A percentile compares a stretch with the other conserved stretches of the same genome.
phyloP scores from a whole-genome alignment of 768 basidiomycete genomes.

The Podaxis sp. region DNA sequence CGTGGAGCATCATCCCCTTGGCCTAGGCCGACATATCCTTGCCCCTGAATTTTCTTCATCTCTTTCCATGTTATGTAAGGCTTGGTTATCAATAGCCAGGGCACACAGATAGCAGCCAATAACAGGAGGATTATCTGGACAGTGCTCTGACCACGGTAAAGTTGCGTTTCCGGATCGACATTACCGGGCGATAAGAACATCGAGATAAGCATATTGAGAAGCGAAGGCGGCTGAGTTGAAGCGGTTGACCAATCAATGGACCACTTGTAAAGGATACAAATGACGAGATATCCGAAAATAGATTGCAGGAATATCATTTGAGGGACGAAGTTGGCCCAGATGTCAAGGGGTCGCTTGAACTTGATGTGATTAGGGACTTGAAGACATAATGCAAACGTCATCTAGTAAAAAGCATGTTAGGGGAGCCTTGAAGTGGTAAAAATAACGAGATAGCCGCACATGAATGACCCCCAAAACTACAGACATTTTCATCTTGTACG shows the following conservation, averaged over 20 bases:
- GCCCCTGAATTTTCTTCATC: slow-evolving; percentile 73
- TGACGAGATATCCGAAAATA: slow-evolving; percentile 93
- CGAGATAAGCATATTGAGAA: slow-evolving; percentile 92
- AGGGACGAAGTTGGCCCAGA: slow-evolving; percentile 94
- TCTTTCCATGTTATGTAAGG: slow-evolving; percentile 92
- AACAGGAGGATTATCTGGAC: slow-evolving; percentile 78
- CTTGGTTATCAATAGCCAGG: slow-evolving; percentile 90
- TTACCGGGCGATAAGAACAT: slow-evolving; percentile 94
- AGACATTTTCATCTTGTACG: slow-evolving; percentile 99
- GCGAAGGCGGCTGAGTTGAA: slow-evolving; percentile 70
- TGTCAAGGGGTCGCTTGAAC: slow-evolving; percentile 83
- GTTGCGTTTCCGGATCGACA: slow-evolving; percentile 59
- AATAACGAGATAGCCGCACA: slow-evolving; percentile 42
- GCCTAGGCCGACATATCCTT: slow-evolving; percentile 72
- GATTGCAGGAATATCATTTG: slow-evolving; percentile 97
- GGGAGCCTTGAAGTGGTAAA: neutral
- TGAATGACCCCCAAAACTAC: slow-evolving; percentile 95
- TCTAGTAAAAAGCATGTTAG: slow-evolving; percentile 44
- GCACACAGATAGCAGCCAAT: slow-evolving; percentile 83
- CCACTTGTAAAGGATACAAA: slow-evolving; percentile 99
- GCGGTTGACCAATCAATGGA: slow-evolving; percentile 82
- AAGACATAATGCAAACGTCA: slow-evolving; percentile 97
- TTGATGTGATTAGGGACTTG: slow-evolving; percentile 94
- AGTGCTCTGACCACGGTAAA: slow-evolving; percentile 85
- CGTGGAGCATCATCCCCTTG: slow-evolving; percentile 51